Conservation (phyloP, 2,329 filamentous ascomycete species). For the Exophiala sp. region DNA sequence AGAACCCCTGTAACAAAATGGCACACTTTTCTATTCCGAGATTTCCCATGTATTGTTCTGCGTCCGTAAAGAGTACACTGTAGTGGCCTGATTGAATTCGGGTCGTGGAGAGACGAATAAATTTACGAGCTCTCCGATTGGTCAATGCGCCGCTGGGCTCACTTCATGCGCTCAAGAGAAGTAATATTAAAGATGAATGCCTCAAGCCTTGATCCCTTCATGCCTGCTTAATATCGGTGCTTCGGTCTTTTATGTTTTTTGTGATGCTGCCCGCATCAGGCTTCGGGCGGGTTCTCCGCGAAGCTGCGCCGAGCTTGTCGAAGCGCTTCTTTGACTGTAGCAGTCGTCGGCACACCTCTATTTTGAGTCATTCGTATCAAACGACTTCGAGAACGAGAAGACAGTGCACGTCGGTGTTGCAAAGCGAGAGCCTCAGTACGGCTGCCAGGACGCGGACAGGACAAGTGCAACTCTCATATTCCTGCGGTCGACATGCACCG, state of each 20-base stretch:
- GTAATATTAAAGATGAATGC: neutral
- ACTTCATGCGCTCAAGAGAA: neutral
- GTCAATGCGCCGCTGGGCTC: neutral
- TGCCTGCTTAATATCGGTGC: neutral
- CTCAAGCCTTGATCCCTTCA: too few species aligned
- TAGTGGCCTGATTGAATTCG: conserved; percentile 1
- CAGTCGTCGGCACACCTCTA: conserved; percentile 7
- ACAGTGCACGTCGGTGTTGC: neutral
- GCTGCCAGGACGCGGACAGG: neutral
- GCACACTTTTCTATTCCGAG: conserved; percentile 5
- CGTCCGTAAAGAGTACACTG: neutral
- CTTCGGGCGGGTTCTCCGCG: conserved; percentile 23
- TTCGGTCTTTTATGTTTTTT: neutral
- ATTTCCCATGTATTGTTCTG: too few species aligned
- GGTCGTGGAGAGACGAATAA: neutral
- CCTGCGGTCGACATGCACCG: neutral
- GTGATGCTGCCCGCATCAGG: conserved; percentile 18
- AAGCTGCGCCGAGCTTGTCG: conserved; percentile 25
- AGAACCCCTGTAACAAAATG: conserved; percentile 15
- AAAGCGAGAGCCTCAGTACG: conserved; percentile 3
- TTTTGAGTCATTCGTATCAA: neutral
- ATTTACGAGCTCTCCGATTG: conserved; percentile 3
- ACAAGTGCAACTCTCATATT: neutral
- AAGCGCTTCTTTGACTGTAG: conserved; percentile 26
- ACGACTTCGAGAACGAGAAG: neutral